Percentiles rank a stretch among this genome's conserved stretches.
Evolutionary conservation across 495 filamentous ascomycete species (phyloP).

Genomic region (Lepidopterella palustris): DNA sequence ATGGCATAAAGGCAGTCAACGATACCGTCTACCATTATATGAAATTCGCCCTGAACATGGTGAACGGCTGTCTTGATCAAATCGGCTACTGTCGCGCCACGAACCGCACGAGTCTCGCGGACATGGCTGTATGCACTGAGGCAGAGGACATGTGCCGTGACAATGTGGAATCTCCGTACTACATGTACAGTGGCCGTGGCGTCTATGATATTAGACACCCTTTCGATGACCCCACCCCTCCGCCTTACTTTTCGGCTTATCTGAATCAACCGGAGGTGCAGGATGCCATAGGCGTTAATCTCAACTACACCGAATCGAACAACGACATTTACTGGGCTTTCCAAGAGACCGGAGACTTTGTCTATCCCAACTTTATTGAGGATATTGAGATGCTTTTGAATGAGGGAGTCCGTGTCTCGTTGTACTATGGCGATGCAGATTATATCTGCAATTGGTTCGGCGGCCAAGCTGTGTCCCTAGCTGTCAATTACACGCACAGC

Average conservation of each 20-base stretch:
- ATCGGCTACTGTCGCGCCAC: constrained; percentile 38
- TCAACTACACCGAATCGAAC: constrained; percentile 44
- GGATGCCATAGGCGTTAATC: constrained; percentile 45
- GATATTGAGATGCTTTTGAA: constrained; percentile 45
- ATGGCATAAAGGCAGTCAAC: constrained; percentile 60
- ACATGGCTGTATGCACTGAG: constrained; percentile 35
- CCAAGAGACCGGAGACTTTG: constrained; percentile 45
- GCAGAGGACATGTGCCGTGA: constrained; percentile 41
- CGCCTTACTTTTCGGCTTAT: constrained; percentile 41
- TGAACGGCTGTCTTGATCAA: constrained; percentile 33
- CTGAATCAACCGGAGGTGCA: constrained; percentile 43
- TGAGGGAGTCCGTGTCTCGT: constrained; percentile 40
- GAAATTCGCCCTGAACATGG: constrained; percentile 44
- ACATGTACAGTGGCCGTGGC: constrained; percentile 41
- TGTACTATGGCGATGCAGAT: constrained; percentile 46
- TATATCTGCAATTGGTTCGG: constrained; percentile 44
- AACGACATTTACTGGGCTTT: constrained; percentile 42
- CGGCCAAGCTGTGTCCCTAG: constrained; percentile 51
- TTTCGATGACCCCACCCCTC: constrained; percentile 44
- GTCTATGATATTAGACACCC: constrained; percentile 45
- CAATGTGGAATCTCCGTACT: constrained; percentile 44
- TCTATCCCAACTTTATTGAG: constrained; percentile 40
- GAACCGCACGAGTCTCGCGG: constrained; percentile 34
- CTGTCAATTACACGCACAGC: constrained; percentile 42
- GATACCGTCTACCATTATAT: constrained; percentile 44